These are phyloP conservation scores for Neocucurbitaria cava DNA, from an alignment of 2,329 filamentous ascomycete species.

Conservation along the genomic window DNA sequence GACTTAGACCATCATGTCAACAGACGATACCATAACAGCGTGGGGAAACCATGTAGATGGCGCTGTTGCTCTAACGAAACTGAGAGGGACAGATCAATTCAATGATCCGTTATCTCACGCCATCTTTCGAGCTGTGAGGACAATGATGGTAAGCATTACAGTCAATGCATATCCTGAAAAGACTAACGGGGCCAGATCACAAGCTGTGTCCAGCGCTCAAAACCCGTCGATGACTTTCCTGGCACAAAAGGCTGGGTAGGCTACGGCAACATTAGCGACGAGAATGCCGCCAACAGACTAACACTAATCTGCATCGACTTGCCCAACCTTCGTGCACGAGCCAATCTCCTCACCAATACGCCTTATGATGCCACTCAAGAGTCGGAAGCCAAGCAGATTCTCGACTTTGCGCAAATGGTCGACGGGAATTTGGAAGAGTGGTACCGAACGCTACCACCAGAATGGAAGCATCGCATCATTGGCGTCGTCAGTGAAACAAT, in stretches of 20 bases:
- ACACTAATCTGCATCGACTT: constrained; percentile 50
- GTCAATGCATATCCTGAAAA: not conserved
- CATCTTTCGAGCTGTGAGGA: constrained; percentile 50
- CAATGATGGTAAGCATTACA: constrained; percentile 48
- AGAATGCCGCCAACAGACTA: constrained; percentile 51
- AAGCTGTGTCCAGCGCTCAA: constrained; percentile 48
- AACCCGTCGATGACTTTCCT: constrained; percentile 49
- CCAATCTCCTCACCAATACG: constrained; percentile 37
- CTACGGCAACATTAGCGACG: constrained; percentile 36
- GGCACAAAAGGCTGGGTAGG: constrained; percentile 44
- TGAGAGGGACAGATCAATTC: constrained; percentile 49
- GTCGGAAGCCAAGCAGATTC: constrained; percentile 40
- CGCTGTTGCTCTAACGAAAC: constrained; percentile 48
- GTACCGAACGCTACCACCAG: constrained; percentile 43
- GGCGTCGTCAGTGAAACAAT: constrained; percentile 35
- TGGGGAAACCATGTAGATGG: constrained; percentile 52
- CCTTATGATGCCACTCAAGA: constrained; percentile 26
- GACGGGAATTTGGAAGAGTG: constrained; percentile 48
- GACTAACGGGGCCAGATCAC: constrained; percentile 40
- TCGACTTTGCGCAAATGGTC: constrained; percentile 45
- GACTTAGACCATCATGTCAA: constrained; percentile 47
- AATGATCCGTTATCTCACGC: constrained; percentile 45
- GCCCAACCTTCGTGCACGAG: constrained; percentile 46
- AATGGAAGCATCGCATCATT: constrained; percentile 46
- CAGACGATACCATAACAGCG: constrained; percentile 44